Evolutionary conservation across 2,329 filamentous ascomycete genomes (phyloP).

Genomic region (Hyphodiscus sp.): DNA sequence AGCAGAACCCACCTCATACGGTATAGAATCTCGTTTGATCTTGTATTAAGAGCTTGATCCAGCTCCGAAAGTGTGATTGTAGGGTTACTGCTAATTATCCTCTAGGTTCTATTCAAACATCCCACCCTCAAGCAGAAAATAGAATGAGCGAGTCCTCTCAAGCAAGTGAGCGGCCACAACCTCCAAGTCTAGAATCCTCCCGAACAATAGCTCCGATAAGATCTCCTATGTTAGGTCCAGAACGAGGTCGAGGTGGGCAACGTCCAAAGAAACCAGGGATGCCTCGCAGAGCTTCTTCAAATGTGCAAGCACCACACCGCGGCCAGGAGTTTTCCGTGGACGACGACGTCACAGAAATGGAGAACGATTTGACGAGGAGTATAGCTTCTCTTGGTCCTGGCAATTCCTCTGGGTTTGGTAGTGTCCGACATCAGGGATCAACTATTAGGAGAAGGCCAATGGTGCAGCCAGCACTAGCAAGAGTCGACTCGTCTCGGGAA

Average conservation of each 20-base stretch:
- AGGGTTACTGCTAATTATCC: not conserved
- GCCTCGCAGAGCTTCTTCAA: constrained; percentile 68
- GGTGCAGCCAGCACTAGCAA: constrained; percentile 38
- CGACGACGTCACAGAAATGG: constrained; percentile 76
- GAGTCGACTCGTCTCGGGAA: constrained; percentile 42
- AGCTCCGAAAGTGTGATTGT: not conserved
- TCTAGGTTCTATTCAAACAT: constrained; percentile 23
- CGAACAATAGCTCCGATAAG: constrained; percentile 21
- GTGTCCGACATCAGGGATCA: constrained; percentile 41
- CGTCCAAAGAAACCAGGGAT: constrained; percentile 58
- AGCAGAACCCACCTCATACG: constrained; percentile 45
- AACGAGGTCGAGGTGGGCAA: constrained; percentile 30
- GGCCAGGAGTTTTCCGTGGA: constrained; percentile 88
- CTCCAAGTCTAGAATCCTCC: constrained; percentile 26
- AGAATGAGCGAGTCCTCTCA: constrained; percentile 25
- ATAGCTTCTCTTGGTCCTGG: constrained; percentile 29
- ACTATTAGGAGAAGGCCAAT: constrained; percentile 44
- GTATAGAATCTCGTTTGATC: constrained; percentile 34
- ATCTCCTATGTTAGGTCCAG: constrained; percentile 29
- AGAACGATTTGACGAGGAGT: constrained; percentile 54
- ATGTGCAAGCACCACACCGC: constrained; percentile 62
- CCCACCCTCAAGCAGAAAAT: constrained; percentile 15
- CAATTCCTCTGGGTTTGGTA: constrained; percentile 30
- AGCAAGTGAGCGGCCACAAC: constrained; percentile 20
- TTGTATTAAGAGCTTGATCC: not conserved